A percentile compares a stretch with the other conserved stretches of the same genome.
phyloP scores from a whole-genome alignment of 805 yeast species.

The Saccharomycopsis sp. region DNA sequence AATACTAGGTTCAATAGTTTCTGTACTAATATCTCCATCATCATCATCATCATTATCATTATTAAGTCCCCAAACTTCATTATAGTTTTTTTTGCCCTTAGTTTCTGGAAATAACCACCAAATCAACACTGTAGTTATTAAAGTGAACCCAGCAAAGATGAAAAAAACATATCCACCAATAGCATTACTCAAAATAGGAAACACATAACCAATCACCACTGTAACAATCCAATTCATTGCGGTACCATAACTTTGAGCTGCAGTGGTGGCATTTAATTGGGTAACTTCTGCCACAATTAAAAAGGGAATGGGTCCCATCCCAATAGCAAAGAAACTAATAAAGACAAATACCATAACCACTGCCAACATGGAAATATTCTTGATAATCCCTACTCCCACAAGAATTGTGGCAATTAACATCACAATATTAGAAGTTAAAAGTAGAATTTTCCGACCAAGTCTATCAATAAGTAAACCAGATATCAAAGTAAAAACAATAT shows the following conservation, averaged over 20 bases:
- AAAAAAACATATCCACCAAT: slow-evolving; percentile 76
- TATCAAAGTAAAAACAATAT: slow-evolving; percentile 60
- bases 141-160: slow-evolving; percentile 54
- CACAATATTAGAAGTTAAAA: slow-evolving; percentile 50
- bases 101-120: slow-evolving; percentile 59
- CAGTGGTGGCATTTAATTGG: slow-evolving; percentile 64
- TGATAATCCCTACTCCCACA: slow-evolving; percentile 57
- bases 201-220: slow-evolving; percentile 65
- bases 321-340: slow-evolving; percentile 81
- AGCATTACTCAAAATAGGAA: slow-evolving; percentile 57
- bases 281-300: slow-evolving; percentile 82
- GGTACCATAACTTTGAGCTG: slow-evolving; percentile 91
- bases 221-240: slow-evolving; percentile 88
- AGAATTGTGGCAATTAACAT: slow-evolving; percentile 59
- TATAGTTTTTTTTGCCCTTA: slow-evolving; percentile 48
- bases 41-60: too few species aligned
- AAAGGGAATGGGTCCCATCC: slow-evolving; percentile 95
- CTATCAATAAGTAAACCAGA: slow-evolving; percentile 72
- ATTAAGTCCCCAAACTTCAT: slow-evolving; percentile 53
- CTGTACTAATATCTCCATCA: too few species aligned
- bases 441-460: slow-evolving; percentile 64
- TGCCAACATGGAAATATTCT: slow-evolving; percentile 38
- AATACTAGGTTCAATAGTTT: too few species aligned
- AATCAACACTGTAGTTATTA: slow-evolving; percentile 38
- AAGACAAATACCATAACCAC: slow-evolving; percentile 59